Evolutionary conservation across 371 early-diverging fungal genomes (phyloP), one percentile per base, ranked within the genome.

Genomic region (Lichtheimia ornata): DNA sequence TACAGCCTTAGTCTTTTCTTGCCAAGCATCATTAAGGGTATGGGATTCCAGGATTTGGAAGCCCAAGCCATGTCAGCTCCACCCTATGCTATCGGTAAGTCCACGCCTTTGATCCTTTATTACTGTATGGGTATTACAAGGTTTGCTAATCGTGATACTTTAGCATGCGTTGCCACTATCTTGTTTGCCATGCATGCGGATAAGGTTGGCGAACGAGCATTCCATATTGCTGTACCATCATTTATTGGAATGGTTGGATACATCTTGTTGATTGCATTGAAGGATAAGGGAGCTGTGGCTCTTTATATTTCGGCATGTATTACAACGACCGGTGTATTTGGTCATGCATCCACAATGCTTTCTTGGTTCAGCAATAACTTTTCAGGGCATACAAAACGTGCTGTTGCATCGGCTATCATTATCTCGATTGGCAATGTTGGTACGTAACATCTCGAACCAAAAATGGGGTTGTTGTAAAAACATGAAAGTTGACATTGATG

Each of bases 11-110:
- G 81, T 59, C 73, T 87, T 20, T 93, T 88, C 64, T 68, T 90
- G 51, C 88, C 92, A 1, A 88, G 88, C 52, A 88, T 92, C 50
- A 87, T 92, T 64, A 74, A 75, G 24, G 76, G 83, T 15, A 79
- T 89, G 73, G 90, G 91, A 1, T 90, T 73, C 69, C 75, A 73
- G 13, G 45, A 74, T 43, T 24, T 84, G 47, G 65, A 70, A 11
- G 80, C 84, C 7, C 80, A 84, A 27, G 76, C 80, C 27, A 75
- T 86, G 75, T 67, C 54, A 35, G 63, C 66, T 18, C 66, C 70
- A 3, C 65, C 66, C n/a, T 65, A 63, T 24, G 64, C 63, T 14
- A 47, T 63, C 25, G 51, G 51, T 62, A 56, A 44, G 44, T 17
- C 17, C 9, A 28, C 0, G 9, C 6, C 30, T 15, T 14, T 5